Base-by-base conservation (phyloP, 2,329 filamentous ascomycete species). In the Cordyceps farinosa region DNA sequence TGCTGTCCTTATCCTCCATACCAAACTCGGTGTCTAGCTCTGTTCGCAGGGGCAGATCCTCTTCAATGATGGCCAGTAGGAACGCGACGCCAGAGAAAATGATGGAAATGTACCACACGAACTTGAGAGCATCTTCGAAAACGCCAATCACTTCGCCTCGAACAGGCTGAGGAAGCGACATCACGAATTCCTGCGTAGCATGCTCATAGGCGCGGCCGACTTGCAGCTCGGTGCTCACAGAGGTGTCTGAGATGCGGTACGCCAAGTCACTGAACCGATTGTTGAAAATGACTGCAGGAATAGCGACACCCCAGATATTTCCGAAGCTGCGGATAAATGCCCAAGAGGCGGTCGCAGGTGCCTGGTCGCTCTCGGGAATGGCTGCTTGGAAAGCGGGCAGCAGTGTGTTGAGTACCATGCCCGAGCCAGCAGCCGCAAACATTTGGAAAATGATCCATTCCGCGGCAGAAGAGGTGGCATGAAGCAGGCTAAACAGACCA, bases 291-390 rank as follows among this genome's bases (percentile, higher is more conserved):
- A 73, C 69, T 0, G 75, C 75, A 0, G 78, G 77, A 5, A 84
- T 75, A 0, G 79, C 74, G 1, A 82, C 75, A 4, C 80, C 80
- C 67, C 81, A 77, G 3, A 80, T 74, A 7, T 71, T 66, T 0
- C 80, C 81, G 7, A 83, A 75, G 3, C 70, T 74, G 5, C 80
- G 75, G 44, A 79, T 72, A 61, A 82, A 84, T 0, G 69, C 68
- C 71, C 75, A 80, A 27, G 76, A 76, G 0, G 72, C 72, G 1
- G 75, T 75, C 0, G 76, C 75, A 0, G 71, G 67, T 0, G 75
- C 74, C 10, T 72, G 68, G 55, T 81, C 77, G 0, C 62, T 61
- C 45, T 80, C 76, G 0, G 66, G 50, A 0, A 77, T 54, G 0
- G 68, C 59, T 0, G 76, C 79, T 64, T 80, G 78, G 15, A 79